Conservation (phyloP, 2,329 filamentous ascomycete species). For the Calonectria pteridis region DNA sequence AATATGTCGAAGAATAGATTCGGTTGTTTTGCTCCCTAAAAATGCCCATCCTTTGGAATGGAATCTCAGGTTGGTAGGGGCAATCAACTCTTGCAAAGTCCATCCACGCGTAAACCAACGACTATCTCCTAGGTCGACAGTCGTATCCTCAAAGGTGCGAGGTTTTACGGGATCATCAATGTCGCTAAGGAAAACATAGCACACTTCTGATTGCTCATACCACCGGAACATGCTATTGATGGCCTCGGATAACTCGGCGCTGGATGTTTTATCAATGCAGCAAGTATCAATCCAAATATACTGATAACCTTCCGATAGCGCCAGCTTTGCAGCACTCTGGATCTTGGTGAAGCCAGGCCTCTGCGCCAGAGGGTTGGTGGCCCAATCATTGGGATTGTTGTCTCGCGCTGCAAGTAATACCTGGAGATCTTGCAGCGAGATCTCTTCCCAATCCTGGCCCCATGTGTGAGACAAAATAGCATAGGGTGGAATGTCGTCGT, state of each 20-base stretch:
- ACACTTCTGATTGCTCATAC: conserved; percentile 24
- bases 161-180: not conserved
- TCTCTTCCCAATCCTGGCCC: conserved; percentile 15
- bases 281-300: conserved; percentile 30
- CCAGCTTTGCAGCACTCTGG: not conserved
- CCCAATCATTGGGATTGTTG: not conserved
- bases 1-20: not conserved
- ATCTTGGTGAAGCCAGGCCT: conserved; percentile 3
- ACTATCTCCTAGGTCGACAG: not conserved
- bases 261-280: conserved; percentile 33
- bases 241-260: conserved; percentile 31
- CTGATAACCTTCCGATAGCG: not conserved
- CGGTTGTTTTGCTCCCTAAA: conserved; percentile 10
- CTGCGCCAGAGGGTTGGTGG: not conserved
- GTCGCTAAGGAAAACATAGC: conserved; percentile 29
- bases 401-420: not conserved
- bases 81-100: conserved; percentile 30
- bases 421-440: conserved; percentile 11
- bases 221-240: conserved; percentile 35
- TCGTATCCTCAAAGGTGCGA: not conserved
- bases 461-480: conserved; percentile 24
- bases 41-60: conserved; percentile 20
- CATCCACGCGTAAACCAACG: conserved; percentile 27
- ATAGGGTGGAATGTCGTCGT: conserved; percentile 1
- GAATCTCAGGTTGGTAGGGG: not conserved